Conservation (phyloP, 768 basidiomycete species). For the Hydnomerulius pinastri region DNA sequence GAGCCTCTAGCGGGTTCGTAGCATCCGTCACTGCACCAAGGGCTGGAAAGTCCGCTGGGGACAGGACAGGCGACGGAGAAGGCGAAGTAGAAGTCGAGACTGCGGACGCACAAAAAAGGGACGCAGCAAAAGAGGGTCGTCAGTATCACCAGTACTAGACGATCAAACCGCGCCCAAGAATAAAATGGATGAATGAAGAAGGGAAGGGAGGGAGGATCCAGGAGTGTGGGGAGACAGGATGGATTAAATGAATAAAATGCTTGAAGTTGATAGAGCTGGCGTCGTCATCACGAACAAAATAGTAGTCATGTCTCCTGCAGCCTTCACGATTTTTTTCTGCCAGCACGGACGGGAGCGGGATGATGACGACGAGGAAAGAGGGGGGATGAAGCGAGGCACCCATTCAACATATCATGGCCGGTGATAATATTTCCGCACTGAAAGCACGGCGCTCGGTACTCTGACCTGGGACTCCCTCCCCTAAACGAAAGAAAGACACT, state of each 20-base stretch:
- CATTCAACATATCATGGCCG: slow-evolving; percentile 57
- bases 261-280: slow-evolving; percentile 10
- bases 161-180: slow-evolving; percentile 45
- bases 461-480: slow-evolving; percentile 80
- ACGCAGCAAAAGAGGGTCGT: slow-evolving; percentile 36
- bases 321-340: slow-evolving; percentile 31
- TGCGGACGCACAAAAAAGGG: slow-evolving; percentile 22
- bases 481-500: slow-evolving; percentile 60
- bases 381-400: slow-evolving; percentile 30
- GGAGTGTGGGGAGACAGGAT: slow-evolving; percentile 16
- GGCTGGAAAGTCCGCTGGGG: slow-evolving; percentile 77
- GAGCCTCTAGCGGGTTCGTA: slow-evolving; percentile 24
- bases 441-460: slow-evolving; percentile 89
- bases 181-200: slow-evolving; percentile 43
- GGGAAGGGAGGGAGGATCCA: slow-evolving; percentile 39
- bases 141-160: slow-evolving; percentile 45
- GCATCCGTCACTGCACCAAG: slow-evolving; percentile 34
- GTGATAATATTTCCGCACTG: slow-evolving; percentile 83
- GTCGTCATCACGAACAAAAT: slow-evolving; percentile 25
- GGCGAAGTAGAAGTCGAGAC: slow-evolving; percentile 39
- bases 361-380: slow-evolving; percentile 25
- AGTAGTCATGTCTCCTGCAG: slow-evolving; percentile 24
- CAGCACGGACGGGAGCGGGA: slow-evolving; percentile 21
- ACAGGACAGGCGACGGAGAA: slow-evolving; percentile 51
- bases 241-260: slow-evolving; percentile 11